phyloP scores from a whole-genome alignment of 2,329 filamentous ascomycete species.

The Trichophyton benhamiae region DNA sequence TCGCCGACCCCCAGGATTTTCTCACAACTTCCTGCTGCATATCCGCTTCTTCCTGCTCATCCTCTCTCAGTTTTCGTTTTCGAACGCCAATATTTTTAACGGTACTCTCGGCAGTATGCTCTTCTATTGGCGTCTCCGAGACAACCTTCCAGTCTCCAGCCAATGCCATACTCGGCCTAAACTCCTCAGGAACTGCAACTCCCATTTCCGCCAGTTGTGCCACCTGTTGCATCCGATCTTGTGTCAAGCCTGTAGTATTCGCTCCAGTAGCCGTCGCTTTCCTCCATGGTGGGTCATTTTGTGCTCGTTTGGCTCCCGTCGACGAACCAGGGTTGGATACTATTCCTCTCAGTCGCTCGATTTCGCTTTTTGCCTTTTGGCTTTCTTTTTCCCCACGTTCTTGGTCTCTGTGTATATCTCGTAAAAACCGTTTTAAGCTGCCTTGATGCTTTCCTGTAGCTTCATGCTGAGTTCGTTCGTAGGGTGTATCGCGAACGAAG shows the following conservation, averaged over 20 bases:
- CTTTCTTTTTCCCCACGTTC: constrained; percentile 71
- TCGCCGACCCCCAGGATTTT: constrained; percentile 35
- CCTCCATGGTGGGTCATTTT: constrained; percentile 20
- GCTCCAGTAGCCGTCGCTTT: constrained; percentile 19
- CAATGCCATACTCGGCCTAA: constrained; percentile 70
- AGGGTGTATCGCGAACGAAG: constrained; percentile 82
- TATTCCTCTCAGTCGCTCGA: constrained; percentile 72
- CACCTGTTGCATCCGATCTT: constrained; percentile 69
- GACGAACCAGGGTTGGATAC: constrained; percentile 39
- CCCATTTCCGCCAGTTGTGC: constrained; percentile 81
- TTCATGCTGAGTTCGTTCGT: constrained; percentile 84
- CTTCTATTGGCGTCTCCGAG: constrained; percentile 32
- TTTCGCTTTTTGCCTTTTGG: constrained; percentile 68
- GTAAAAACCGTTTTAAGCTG: constrained; percentile 75
- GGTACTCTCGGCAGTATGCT: constrained; percentile 28
- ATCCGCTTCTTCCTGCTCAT: constrained; percentile 33
- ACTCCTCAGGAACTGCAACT: constrained; percentile 67
- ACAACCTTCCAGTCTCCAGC: constrained; percentile 77
- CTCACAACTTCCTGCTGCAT: constrained; percentile 28
- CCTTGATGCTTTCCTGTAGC: constrained; percentile 73
- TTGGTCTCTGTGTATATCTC: constrained; percentile 74
- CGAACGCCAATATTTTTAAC: constrained; percentile 34
- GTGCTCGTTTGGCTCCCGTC: constrained; percentile 12
- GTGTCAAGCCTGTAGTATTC: constrained; percentile 29
- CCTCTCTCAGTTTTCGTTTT: constrained; percentile 34